Percentiles rank a stretch among this genome's conserved stretches.
Conservation (phyloP, 192 early-diverging fungal genomes). For the Piromyces finnis region DNA sequence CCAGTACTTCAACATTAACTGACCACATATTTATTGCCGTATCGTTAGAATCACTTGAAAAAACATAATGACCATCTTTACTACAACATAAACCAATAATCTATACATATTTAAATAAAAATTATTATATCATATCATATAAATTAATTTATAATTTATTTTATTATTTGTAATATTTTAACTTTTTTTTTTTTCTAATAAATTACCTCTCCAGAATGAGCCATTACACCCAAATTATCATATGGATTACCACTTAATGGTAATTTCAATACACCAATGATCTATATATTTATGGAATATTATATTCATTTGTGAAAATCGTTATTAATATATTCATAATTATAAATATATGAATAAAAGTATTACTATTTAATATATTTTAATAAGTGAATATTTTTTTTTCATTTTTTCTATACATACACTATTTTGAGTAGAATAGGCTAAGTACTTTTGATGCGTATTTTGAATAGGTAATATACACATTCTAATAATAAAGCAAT, state of each 20-base stretch:
- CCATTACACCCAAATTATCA: slow-evolving; percentile 25
- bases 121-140: too few species aligned
- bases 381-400: too few species aligned
- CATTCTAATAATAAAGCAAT: background rate
- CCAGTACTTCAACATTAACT: slow-evolving; percentile 12
- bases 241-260: slow-evolving; percentile 43
- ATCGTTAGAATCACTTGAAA: slow-evolving; percentile 22
- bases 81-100: slow-evolving; percentile 18
- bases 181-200: background rate
- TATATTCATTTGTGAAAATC: too few species aligned
- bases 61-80: slow-evolving; percentile 14
- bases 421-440: slow-evolving; percentile 16
- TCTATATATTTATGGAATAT: slow-evolving; percentile 3
- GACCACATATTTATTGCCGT: slow-evolving; percentile 30
- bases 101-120: too few species aligned
- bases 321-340: too few species aligned
- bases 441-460: slow-evolving; percentile 14
- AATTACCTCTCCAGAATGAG: slow-evolving; percentile 24
- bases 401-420: too few species aligned
- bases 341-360: too few species aligned
- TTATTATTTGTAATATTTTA: too few species aligned
- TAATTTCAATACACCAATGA: slow-evolving; percentile 27
- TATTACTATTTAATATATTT: too few species aligned
- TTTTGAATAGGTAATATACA: background rate
- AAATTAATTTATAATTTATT: too few species aligned